Conservation (phyloP, 768 basidiomycete genomes). For the Tephrocybe rancida region DNA sequence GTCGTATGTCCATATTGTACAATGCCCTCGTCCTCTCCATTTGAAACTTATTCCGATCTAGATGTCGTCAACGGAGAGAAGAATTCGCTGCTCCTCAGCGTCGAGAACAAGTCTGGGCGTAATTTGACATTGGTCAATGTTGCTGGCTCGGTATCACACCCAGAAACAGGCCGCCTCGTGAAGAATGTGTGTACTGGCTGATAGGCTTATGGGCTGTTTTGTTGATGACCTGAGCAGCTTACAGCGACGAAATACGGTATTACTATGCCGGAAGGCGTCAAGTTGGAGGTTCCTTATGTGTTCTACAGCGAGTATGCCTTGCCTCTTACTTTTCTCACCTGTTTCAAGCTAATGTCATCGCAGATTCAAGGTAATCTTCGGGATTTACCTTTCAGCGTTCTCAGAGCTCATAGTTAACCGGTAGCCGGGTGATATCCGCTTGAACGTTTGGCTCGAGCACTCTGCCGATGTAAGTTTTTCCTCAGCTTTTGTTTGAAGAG, state of each 20-base stretch:
- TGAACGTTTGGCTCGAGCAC: constrained; percentile 80
- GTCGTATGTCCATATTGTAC: constrained; percentile 52
- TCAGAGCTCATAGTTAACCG: constrained; percentile 10
- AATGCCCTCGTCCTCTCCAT: neutral
- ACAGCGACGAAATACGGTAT: constrained; percentile 56
- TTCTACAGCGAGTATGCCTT: constrained; percentile 82
- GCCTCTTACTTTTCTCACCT: neutral
- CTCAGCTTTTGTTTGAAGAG: neutral
- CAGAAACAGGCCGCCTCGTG: constrained; percentile 61
- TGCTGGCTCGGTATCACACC: constrained; percentile 68
- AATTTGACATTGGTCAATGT: constrained; percentile 70
- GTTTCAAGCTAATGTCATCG: constrained; percentile 13
- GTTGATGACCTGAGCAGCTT: constrained; percentile 42
- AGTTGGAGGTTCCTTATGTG: constrained; percentile 66
- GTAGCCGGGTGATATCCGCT: constrained; percentile 75
- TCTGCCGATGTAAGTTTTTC: constrained; percentile 51
- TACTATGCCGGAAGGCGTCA: constrained; percentile 54
- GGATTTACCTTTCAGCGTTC: neutral
- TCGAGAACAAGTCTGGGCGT: constrained; percentile 77
- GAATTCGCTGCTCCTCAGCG: constrained; percentile 61
- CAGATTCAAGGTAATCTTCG: constrained; percentile 61
- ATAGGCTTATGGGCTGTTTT: neutral
- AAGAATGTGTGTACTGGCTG: constrained; percentile 62
- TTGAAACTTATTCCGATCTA: constrained; percentile 32
- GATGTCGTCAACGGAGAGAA: constrained; percentile 85